Evolutionary conservation across 2,329 filamentous ascomycete species (phyloP).

Genomic region (Exutisphaerella laricina): DNA sequence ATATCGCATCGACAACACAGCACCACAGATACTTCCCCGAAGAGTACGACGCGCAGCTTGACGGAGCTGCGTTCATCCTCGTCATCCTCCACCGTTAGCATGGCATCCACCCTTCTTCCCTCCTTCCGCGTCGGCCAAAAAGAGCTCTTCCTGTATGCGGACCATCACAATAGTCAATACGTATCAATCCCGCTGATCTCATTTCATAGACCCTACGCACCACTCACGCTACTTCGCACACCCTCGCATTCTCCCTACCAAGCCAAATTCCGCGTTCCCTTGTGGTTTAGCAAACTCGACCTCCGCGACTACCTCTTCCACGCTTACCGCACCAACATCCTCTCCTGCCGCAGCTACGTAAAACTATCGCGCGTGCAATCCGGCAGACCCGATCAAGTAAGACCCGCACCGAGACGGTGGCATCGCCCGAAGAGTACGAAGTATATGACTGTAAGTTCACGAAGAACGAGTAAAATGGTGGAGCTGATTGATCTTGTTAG

Average conservation of each 20-base stretch:
- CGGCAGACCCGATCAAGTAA: constrained; percentile 32
- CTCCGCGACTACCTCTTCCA: constrained; percentile 91
- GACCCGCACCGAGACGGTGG: constrained; percentile 44
- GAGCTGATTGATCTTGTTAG: too few relatives aligned
- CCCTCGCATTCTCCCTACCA: constrained; percentile 69
- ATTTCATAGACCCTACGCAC: constrained; percentile 76
- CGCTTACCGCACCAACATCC: constrained; percentile 69
- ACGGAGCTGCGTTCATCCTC: too few relatives aligned
- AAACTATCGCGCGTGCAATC: constrained; percentile 61
- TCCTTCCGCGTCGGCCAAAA: constrained; percentile 32
- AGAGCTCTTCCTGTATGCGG: constrained; percentile 33
- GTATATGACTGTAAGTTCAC: constrained; percentile 96
- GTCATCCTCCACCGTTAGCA: constrained; percentile 2
- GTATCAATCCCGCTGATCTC: too few relatives aligned
- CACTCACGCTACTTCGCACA: constrained; percentile 70
- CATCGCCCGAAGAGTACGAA: constrained; percentile 71
- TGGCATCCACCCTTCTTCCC: constrained; percentile 6
- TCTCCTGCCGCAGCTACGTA: constrained; percentile 72
- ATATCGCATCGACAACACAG: neutral
- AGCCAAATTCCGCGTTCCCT: constrained; percentile 84
- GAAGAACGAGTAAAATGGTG: too few relatives aligned
- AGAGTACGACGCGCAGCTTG: too few relatives aligned
- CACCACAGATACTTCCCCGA: too few relatives aligned
- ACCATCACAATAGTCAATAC: too few relatives aligned
- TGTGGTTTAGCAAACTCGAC: constrained; percentile 94